Percentiles rank a stretch among this genome's conserved stretches.
phyloP scores from a whole-genome alignment of 306 rosid species.

The Quercus alba region DNA sequence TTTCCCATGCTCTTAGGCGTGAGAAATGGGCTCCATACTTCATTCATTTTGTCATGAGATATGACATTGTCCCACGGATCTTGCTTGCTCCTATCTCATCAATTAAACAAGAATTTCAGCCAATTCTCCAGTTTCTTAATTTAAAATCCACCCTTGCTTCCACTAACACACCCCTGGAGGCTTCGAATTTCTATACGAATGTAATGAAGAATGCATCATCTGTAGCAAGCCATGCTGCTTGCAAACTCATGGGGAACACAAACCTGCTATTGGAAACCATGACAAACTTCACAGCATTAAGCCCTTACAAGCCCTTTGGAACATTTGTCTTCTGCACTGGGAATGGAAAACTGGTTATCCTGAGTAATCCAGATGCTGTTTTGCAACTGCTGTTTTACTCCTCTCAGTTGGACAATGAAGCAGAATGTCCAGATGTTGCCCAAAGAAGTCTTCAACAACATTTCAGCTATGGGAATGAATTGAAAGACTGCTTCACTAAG shows the following conservation, averaged over 20 bases:
- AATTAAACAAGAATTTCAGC: slow-evolving; percentile 10
- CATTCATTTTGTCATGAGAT: slow-evolving; percentile 56
- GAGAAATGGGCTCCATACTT: slow-evolving; percentile 69
- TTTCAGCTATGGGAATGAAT: slow-evolving; percentile 30
- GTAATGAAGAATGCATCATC: slow-evolving; percentile 57
- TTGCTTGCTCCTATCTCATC: slow-evolving; percentile 58
- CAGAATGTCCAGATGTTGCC: slow-evolving; percentile 24
- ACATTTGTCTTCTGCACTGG: slow-evolving; percentile 57
- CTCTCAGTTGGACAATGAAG: slow-evolving; percentile 30
- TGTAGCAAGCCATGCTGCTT: slow-evolving; percentile 56
- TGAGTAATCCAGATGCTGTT: slow-evolving; percentile 66
- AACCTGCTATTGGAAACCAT: slow-evolving; percentile 54
- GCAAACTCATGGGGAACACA: slow-evolving; percentile 69
- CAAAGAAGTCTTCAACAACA: slow-evolving; percentile 47
- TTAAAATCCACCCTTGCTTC: neutral
- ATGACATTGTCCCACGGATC: slow-evolving; percentile 65
- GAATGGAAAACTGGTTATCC: slow-evolving; percentile 32
- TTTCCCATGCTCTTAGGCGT: slow-evolving; percentile 77
- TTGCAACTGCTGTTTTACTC: slow-evolving; percentile 61
- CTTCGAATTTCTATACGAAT: slow-evolving; percentile 25
- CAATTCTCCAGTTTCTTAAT: slow-evolving; percentile 31
- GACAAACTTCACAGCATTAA: slow-evolving; percentile 39
- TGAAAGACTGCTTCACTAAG: neutral
- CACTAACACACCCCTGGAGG: neutral
- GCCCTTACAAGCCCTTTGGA: slow-evolving; percentile 89